Evolutionary conservation across 2,329 filamentous ascomycete species (phyloP).

Genomic region (Mycosphaerella sp.): DNA sequence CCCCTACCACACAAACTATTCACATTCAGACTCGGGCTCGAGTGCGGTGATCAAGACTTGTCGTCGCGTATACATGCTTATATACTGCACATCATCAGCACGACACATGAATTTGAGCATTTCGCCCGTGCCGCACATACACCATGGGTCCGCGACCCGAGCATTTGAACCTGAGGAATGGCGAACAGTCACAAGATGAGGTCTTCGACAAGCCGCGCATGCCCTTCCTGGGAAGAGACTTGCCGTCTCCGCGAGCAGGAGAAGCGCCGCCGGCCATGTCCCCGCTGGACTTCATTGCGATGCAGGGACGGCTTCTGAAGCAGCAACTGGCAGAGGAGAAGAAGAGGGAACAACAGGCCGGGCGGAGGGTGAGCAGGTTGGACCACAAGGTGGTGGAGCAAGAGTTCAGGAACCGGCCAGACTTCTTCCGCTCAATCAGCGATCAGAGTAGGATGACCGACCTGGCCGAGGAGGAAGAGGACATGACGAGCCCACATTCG

Average conservation of each 20-base stretch:
- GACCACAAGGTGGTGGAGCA: constrained; percentile 77
- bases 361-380: constrained; percentile 74
- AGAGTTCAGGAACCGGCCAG: constrained; percentile 69
- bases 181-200: constrained; percentile 2
- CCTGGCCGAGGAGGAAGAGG: constrained; percentile 38
- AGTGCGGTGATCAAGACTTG: neutral
- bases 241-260: constrained; percentile 46
- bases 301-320: constrained; percentile 77
- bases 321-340: constrained; percentile 56
- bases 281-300: constrained; percentile 88
- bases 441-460: constrained; percentile 36
- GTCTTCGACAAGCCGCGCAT: constrained; percentile 26
- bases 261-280: constrained; percentile 80
- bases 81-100: neutral
- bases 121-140: constrained; percentile 4
- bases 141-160: constrained; percentile 29
- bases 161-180: constrained; percentile 20
- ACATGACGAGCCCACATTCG: constrained; percentile 37
- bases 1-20: constrained; percentile 1
- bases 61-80: neutral
- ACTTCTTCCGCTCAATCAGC: constrained; percentile 74
- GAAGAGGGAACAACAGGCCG: constrained; percentile 61
- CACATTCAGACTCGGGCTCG: neutral
- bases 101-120: constrained; percentile 1
- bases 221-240: constrained; percentile 30